Percentiles rank a stretch among this genome's conserved stretches.
These are phyloP conservation scores for Thymus quinquecostatus DNA, from an alignment of 257 asterid species.

Conservation along the genomic window DNA sequence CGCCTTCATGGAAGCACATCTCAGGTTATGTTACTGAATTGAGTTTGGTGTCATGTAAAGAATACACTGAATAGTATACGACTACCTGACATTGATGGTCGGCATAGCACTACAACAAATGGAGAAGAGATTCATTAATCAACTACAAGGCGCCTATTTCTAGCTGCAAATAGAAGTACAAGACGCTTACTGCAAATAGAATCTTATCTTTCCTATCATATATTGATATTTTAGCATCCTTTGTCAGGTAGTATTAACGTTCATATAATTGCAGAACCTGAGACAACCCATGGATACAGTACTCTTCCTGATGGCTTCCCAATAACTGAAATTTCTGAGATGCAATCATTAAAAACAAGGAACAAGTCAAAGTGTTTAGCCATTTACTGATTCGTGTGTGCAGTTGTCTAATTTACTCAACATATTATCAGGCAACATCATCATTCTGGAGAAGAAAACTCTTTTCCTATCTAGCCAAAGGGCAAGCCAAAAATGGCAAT, in stretches of 20 bases:
- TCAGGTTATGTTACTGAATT: not conserved
- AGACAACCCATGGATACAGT: not conserved
- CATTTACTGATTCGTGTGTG: not conserved
- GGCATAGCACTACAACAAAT: not conserved
- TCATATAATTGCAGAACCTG: not conserved
- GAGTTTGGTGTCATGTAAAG: not conserved
- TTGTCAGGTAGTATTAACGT: not conserved
- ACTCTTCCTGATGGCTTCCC: not conserved
- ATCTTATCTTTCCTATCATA: not conserved
- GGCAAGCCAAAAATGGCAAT: not conserved
- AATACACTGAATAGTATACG: not conserved
- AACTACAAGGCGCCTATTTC: not conserved
- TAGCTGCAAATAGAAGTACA: not conserved
- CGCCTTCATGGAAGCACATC: not conserved
- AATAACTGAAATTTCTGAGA: not conserved
- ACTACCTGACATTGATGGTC: not conserved
- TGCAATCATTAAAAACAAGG: conserved; percentile 2
- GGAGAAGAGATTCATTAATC: not conserved
- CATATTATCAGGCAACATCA: not conserved
- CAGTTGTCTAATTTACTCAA: not conserved
- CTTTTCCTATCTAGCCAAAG: not conserved
- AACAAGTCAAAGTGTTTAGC: not conserved
- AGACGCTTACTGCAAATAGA: not conserved
- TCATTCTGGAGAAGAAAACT: not conserved
- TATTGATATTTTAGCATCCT: not conserved